phyloP scores from a whole-genome alignment of 2,329 filamentous ascomycete species.

The Ascochyta lentis region DNA sequence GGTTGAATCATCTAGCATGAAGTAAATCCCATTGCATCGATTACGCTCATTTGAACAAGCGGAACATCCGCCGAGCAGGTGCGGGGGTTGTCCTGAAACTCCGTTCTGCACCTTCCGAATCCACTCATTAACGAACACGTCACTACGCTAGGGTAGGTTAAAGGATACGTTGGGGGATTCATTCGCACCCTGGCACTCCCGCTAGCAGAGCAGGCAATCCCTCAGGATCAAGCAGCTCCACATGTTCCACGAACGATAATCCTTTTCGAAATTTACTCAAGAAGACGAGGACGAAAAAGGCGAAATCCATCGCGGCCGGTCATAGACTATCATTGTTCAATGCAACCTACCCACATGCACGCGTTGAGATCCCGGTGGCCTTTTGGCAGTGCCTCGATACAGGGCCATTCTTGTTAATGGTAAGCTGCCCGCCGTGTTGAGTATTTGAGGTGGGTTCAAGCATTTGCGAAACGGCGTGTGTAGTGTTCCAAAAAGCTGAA shows the following conservation, averaged over 20 bases:
- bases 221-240: background rate
- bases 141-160: background rate
- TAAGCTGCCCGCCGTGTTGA: background rate
- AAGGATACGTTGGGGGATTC: background rate
- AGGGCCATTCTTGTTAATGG: background rate
- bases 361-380: background rate
- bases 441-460: background rate
- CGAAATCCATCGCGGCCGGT: background rate
- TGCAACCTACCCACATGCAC: background rate
- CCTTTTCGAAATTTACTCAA: background rate
- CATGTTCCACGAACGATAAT: background rate
- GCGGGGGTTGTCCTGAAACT: background rate
- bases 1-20: background rate
- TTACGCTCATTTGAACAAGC: background rate
- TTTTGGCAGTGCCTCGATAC: background rate
- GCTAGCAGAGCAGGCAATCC: background rate
- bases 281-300: background rate
- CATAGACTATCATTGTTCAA: background rate
- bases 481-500: background rate
- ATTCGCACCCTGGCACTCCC: background rate
- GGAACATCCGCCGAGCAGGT: background rate
- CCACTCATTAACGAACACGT: background rate
- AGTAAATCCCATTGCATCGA: background rate
- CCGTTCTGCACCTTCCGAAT: background rate
- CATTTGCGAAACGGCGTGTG: background rate